Percentiles rank a stretch among this genome's conserved stretches.
phyloP scores from a whole-genome alignment of 2,329 filamentous ascomycete species.

The Sporothrix brasiliensis region DNA sequence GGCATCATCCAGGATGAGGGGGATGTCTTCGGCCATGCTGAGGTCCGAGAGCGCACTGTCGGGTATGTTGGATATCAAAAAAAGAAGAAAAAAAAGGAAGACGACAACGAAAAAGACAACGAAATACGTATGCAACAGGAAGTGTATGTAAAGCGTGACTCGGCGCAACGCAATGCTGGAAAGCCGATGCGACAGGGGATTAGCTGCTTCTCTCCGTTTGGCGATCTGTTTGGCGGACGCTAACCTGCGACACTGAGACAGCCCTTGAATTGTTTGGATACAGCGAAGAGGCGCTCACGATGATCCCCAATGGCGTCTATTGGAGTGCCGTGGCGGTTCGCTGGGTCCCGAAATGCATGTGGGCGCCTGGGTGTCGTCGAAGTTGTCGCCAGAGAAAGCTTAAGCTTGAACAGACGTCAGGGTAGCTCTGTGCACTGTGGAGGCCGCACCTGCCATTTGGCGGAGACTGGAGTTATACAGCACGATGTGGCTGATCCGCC shows the following conservation, averaged over 20 bases:
- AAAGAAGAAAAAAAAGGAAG: not conserved
- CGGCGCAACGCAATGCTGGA: conserved; percentile 3
- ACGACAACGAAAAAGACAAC: not conserved
- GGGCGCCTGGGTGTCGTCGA: not conserved
- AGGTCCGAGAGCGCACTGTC: not conserved
- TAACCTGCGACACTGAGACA: not conserved
- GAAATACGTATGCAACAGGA: not conserved
- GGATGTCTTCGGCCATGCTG: conserved; percentile 26
- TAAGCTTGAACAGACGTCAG: conserved; percentile 10
- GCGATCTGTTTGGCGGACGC: not conserved
- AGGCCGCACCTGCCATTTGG: not conserved
- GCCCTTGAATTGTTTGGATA: no score
- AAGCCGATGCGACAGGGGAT: conserved; percentile 1
- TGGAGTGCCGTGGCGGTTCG: not conserved
- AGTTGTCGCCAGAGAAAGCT: conserved; percentile 8
- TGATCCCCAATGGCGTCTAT: not conserved
- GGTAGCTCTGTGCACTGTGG: not conserved
- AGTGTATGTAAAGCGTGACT: no score
- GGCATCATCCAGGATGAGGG: conserved; percentile 31
- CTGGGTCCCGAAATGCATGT: not conserved
- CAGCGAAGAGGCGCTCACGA: no score
- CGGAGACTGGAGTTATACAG: not conserved
- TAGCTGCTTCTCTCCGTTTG: not conserved
- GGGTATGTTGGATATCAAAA: not conserved
- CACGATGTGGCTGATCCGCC: conserved; percentile 4